Conservation (phyloP, 2,329 filamentous ascomycete genomes). For the Cladosporium sp. region DNA sequence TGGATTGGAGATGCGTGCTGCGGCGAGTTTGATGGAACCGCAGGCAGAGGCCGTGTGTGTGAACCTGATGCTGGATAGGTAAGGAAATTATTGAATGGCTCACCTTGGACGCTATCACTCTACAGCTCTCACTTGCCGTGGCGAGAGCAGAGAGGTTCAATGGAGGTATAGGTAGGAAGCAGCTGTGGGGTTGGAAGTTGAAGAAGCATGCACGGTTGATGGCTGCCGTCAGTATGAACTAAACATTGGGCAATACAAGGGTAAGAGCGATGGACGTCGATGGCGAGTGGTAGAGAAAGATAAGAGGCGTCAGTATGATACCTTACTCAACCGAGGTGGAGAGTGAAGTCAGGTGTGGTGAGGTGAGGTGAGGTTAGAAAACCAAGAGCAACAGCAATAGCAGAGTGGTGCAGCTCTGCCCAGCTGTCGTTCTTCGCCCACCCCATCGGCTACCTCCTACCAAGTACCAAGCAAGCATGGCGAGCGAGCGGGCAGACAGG, state of each 20-base stretch:
- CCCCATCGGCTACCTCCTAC: no score
- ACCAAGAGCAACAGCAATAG: no score
- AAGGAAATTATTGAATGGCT: neutral
- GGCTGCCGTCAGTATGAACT: neutral
- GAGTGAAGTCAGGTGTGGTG: no score
- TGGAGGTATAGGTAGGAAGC: neutral
- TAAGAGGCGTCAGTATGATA: no score
- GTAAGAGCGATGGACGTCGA: neutral
- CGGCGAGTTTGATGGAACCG: neutral
- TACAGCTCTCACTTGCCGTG: constrained; percentile 1
- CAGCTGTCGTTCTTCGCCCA: no score
- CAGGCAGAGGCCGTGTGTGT: neutral
- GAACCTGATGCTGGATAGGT: no score
- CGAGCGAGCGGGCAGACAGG: no score
- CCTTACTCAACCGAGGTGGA: no score
- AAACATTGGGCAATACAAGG: neutral
- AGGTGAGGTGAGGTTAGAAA: no score
- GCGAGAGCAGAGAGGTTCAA: neutral
- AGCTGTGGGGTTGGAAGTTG: neutral
- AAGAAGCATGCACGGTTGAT: neutral
- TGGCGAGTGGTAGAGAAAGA: neutral
- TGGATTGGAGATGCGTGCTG: constrained; percentile 3
- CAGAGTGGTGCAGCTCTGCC: no score
- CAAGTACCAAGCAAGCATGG: no score
- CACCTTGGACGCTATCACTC: neutral